These are phyloP conservation scores for Oryza nivara DNA, from an alignment of 176 grass and related monocot genomes.

Conservation along the genomic window DNA sequence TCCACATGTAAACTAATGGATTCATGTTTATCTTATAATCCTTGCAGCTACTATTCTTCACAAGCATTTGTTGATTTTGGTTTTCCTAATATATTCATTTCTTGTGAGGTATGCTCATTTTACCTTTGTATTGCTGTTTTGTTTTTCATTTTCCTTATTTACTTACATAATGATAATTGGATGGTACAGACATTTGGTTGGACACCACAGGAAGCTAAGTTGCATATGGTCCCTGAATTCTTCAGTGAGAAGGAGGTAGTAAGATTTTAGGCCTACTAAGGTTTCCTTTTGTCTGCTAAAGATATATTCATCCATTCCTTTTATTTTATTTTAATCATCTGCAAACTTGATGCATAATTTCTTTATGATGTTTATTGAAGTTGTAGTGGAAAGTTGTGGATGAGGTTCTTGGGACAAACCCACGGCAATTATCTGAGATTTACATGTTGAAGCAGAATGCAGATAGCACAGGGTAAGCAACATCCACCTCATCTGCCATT, in stretches of 20 bases:
- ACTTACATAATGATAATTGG: conserved; percentile 25
- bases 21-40: conserved; percentile 5
- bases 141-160: conserved; percentile 3
- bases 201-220: conserved; percentile 81
- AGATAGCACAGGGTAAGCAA: conserved; percentile 61
- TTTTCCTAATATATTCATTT: conserved; percentile 95
- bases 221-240: conserved; percentile 95
- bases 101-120: conserved; percentile 81
- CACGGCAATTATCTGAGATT: conserved; percentile 83
- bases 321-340: conserved; percentile 13
- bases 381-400: conserved; percentile 99
- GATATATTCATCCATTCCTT: conserved; percentile 24
- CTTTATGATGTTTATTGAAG: conserved; percentile 76
- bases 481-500: conserved; percentile 2
- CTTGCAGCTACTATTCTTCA: conserved; percentile 92
- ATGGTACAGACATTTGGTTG: conserved; percentile 84
- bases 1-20: conserved; percentile 8
- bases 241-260: conserved; percentile 93
- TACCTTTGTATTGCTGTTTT: background rate
- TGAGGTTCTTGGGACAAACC: conserved; percentile 91
- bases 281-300: conserved; percentile 14
- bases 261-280: conserved; percentile 41
- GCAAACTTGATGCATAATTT: conserved; percentile 52
- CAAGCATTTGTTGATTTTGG: conserved; percentile 92
- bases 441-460: conserved; percentile 85